These are phyloP conservation scores for Peziza echinospora DNA, from an alignment of 495 filamentous ascomycete genomes.

Conservation along the genomic window DNA sequence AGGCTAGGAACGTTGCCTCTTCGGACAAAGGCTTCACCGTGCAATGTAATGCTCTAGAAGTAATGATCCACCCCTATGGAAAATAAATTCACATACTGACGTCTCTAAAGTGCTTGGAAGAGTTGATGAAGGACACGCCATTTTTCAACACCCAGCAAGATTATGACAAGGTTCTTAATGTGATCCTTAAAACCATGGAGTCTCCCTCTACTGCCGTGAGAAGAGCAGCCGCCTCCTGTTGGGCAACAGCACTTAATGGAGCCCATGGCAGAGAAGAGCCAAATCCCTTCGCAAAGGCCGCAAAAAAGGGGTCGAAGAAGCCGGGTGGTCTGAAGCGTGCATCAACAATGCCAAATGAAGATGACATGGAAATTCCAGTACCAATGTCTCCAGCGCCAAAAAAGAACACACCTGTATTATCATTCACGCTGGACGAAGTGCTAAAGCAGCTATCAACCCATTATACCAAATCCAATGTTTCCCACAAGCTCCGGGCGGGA, in stretches of 20 bases:
- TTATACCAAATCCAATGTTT: conserved; percentile 59
- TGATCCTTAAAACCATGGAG: conserved; percentile 69
- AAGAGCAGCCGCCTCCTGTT: conserved; percentile 68
- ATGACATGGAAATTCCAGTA: conserved; percentile 55
- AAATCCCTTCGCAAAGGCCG: conserved; percentile 24
- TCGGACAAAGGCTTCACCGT: conserved; percentile 66
- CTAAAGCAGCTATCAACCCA: conserved; percentile 61
- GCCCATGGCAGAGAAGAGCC: conserved; percentile 42
- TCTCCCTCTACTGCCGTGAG: conserved; percentile 49
- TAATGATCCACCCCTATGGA: conserved; percentile 1
- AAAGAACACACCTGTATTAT: conserved; percentile 43
- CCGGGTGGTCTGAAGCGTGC: conserved; percentile 18
- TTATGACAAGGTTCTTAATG: conserved; percentile 62
- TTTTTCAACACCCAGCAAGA: conserved; percentile 83
- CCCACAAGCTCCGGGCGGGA: conserved; percentile 58
- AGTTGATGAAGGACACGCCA: conserved; percentile 42
- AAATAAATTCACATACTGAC: background rate
- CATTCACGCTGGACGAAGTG: conserved; percentile 56
- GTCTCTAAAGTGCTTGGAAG: conserved; percentile 42
- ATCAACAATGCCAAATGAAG: conserved; percentile 30
- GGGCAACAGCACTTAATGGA: conserved; percentile 59
- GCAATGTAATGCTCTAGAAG: conserved; percentile 37
- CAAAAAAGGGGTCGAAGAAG: conserved; percentile 39
- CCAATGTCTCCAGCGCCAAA: conserved; percentile 35
- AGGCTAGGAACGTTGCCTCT: conserved; percentile 51